Percentiles rank a stretch among this genome's conserved stretches.
Evolutionary conservation across 805 yeast species (phyloP).

Genomic region (Brettanomyces sp.): DNA sequence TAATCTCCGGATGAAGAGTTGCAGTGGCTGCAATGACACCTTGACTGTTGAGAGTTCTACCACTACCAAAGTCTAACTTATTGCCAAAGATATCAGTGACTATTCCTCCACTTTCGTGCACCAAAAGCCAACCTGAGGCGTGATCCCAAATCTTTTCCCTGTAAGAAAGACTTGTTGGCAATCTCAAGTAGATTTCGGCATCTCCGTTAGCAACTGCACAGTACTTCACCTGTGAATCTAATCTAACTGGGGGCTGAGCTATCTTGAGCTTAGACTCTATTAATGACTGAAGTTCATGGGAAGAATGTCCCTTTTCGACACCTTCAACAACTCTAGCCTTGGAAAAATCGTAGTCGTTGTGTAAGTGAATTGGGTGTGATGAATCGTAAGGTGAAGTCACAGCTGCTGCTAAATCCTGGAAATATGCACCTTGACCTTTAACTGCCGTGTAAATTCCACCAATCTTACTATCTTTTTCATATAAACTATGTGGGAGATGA

Average conservation of each 20-base stretch:
- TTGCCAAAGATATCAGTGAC: slow-evolving; percentile 80
- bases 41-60: slow-evolving; percentile 71
- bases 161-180: slow-evolving; percentile 70
- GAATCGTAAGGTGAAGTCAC: slow-evolving; percentile 30
- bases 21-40: slow-evolving; percentile 85
- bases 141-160: slow-evolving; percentile 98
- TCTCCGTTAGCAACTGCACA: slow-evolving; percentile 85
- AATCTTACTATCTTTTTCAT: slow-evolving; percentile 27
- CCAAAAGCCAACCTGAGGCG: slow-evolving; percentile 86
- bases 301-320: slow-evolving; percentile 90
- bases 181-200: slow-evolving; percentile 84
- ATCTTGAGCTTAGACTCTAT: slow-evolving; percentile 63
- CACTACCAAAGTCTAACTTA: slow-evolving; percentile 71
- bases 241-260: slow-evolving; percentile 48
- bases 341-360: slow-evolving; percentile 32
- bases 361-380: slow-evolving; percentile 38
- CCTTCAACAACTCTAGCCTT: slow-evolving; percentile 77
- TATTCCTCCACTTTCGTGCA: slow-evolving; percentile 83
- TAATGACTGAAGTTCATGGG: slow-evolving; percentile 73
- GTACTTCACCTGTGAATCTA: slow-evolving; percentile 96
- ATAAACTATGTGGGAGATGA: slow-evolving; percentile 53
- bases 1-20: slow-evolving; percentile 38
- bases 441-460: slow-evolving; percentile 78
- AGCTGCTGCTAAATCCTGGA: slow-evolving; percentile 31
- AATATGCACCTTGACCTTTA: slow-evolving; percentile 57